Evolutionary conservation across 83 land plant genomes (phyloP).

Genomic region (Picea mariana): DNA sequence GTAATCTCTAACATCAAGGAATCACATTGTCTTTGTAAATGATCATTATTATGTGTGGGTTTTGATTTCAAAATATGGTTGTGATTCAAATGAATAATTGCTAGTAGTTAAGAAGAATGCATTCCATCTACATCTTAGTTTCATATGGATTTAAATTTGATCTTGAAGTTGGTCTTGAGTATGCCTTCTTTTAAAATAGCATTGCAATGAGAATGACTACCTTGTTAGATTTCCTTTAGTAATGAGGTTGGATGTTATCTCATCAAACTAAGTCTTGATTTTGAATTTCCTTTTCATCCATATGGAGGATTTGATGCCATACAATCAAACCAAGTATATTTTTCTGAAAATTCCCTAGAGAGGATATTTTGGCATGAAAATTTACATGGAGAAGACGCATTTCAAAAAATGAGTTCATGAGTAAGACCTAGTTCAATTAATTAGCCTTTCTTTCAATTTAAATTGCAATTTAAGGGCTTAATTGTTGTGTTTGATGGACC

Average conservation of each 20-base stretch:
- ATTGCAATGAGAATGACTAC: not conserved
- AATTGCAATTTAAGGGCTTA: not conserved
- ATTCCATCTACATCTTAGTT: not conserved
- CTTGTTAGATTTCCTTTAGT: not conserved
- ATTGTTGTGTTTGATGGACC: not conserved
- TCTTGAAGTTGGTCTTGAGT: constrained; percentile 11
- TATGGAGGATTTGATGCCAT: constrained; percentile 50
- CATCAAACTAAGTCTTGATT: not conserved
- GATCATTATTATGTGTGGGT: not conserved
- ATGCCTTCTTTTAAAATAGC: constrained; percentile 18
- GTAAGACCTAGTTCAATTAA: constrained; percentile 41
- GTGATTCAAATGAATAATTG: not conserved
- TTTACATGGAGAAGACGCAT: constrained; percentile 78
- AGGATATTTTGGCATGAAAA: constrained; percentile 94
- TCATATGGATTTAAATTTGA: not conserved
- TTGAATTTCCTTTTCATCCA: constrained; percentile 30
- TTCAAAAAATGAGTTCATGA: constrained; percentile 94
- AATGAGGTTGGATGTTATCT: not conserved
- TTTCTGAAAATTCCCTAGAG: constrained; percentile 78
- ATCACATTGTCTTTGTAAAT: not conserved
- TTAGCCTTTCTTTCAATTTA: not conserved
- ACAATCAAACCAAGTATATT: constrained; percentile 67
- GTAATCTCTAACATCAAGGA: not conserved
- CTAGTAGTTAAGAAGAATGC: not conserved
- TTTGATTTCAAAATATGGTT: not conserved